Conservation (phyloP, 225 moss, liverwort and hornwort genomes). For the Marchantia polymorpha region DNA sequence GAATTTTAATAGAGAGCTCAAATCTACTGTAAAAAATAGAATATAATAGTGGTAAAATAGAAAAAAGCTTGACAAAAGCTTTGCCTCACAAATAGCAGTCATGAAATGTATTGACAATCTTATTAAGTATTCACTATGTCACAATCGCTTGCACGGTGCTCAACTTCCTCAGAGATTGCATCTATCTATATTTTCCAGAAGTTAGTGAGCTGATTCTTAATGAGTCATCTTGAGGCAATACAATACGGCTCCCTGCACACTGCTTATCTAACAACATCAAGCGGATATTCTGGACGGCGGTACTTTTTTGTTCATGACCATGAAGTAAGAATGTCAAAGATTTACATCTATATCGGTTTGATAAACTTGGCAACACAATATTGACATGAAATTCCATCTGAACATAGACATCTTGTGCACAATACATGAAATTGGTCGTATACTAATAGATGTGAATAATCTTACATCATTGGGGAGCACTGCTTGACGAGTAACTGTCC, state of each 20-base stretch:
- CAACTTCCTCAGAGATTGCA: constrained; percentile 41
- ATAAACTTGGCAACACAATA: background rate
- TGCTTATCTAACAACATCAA: too few relatives aligned
- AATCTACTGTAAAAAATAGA: too few relatives aligned
- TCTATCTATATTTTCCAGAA: constrained; percentile 25
- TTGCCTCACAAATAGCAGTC: background rate
- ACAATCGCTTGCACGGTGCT: constrained; percentile 29
- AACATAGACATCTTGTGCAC: too few relatives aligned
- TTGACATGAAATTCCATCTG: background rate
- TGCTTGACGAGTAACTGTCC: constrained; percentile 35
- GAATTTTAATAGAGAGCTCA: too few relatives aligned
- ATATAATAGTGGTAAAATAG: background rate
- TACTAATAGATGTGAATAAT: background rate
- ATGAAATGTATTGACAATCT: background rate
- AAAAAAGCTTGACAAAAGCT: background rate
- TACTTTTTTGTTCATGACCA: background rate
- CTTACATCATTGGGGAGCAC: constrained; percentile 42
- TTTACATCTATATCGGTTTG: background rate
- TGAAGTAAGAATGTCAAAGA: background rate
- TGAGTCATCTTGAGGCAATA: too few relatives aligned
- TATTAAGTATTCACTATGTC: constrained; percentile 30
- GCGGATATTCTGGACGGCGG: background rate
- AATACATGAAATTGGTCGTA: background rate
- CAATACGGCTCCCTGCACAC: too few relatives aligned
- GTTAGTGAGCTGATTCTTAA: background rate